phyloP scores from a whole-genome alignment of 2,329 filamentous ascomycete species.

The Plenodomus tracheiphilus region DNA sequence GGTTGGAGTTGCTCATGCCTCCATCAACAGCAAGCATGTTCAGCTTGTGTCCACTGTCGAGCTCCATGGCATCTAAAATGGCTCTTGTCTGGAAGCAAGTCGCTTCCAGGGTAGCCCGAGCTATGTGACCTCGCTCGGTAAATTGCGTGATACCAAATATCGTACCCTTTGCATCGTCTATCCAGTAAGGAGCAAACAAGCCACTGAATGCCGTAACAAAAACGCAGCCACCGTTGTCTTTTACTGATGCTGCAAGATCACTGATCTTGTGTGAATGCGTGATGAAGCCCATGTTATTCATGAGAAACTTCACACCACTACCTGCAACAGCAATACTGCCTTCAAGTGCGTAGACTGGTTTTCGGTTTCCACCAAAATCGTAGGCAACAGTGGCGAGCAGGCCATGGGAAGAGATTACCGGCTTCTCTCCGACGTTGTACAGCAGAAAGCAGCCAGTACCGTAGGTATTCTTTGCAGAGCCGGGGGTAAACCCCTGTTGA shows the following conservation, averaged over 20 bases:
- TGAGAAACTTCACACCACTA: slow-evolving; percentile 71
- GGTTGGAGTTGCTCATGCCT: slow-evolving; percentile 83
- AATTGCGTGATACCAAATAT: slow-evolving; percentile 82
- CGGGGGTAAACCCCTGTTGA: slow-evolving; percentile 80
- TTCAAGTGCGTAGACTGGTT: slow-evolving; percentile 78
- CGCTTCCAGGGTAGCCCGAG: slow-evolving; percentile 85
- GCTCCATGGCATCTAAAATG: slow-evolving; percentile 88
- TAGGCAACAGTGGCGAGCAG: slow-evolving; percentile 86
- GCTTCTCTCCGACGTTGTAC: slow-evolving; percentile 84
- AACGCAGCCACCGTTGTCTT: slow-evolving; percentile 80
- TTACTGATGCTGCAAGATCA: slow-evolving; percentile 65
- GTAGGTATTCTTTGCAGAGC: slow-evolving; percentile 88
- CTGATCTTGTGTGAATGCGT: slow-evolving; percentile 65
- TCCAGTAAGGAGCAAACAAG: slow-evolving; percentile 92
- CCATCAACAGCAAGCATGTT: slow-evolving; percentile 81
- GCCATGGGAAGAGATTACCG: slow-evolving; percentile 82
- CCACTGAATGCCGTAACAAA: slow-evolving; percentile 90
- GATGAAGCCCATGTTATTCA: slow-evolving; percentile 68
- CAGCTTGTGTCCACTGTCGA: slow-evolving; percentile 77
- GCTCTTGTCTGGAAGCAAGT: slow-evolving; percentile 92
- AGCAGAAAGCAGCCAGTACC: slow-evolving; percentile 88
- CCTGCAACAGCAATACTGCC: slow-evolving; percentile 83
- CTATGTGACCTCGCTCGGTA: slow-evolving; percentile 83
- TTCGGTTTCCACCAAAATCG: slow-evolving; percentile 70
- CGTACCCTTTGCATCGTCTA: slow-evolving; percentile 87